A percentile compares a stretch with the other conserved stretches of the same genome.
phyloP scores from a whole-genome alignment of 2,329 filamentous ascomycete species.

The Teratosphaeria viscida region DNA sequence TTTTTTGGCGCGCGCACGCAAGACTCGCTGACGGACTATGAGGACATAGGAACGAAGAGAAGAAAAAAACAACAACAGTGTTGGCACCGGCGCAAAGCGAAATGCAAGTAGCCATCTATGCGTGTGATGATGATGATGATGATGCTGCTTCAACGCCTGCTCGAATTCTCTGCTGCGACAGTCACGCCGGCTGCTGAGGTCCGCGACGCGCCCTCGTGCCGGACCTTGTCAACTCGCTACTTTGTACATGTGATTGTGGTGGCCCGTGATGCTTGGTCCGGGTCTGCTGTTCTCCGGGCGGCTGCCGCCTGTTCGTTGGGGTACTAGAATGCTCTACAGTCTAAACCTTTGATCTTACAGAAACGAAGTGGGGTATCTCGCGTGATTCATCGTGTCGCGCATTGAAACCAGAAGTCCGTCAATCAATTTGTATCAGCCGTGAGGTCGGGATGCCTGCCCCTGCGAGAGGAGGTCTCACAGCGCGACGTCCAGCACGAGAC shows the following conservation, averaged over 20 bases:
- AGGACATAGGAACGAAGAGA: neutral
- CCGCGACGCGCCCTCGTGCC: neutral
- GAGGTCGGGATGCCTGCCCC: neutral
- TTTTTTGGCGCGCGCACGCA: neutral
- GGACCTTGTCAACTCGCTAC: neutral
- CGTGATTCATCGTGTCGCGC: conserved; percentile 1
- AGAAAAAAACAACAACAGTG: neutral
- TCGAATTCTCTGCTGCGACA: neutral
- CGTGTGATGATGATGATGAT: neutral
- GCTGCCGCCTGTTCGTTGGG: neutral
- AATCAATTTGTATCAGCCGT: neutral
- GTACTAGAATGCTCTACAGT: conserved; percentile 6
- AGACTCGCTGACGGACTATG: neutral
- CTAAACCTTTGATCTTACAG: conserved; percentile 1
- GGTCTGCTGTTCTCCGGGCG: neutral
- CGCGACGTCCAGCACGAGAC: conserved; percentile 86
- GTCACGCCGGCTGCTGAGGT: neutral
- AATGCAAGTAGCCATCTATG: neutral
- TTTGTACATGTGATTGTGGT: neutral
- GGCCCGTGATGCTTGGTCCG: neutral
- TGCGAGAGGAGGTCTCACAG: conserved; percentile 31
- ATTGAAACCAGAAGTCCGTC: neutral
- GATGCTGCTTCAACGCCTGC: neutral
- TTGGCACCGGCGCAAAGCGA: neutral
- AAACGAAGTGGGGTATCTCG: conserved; percentile 8